A percentile compares a stretch with the other conserved stretches of the same genome.
These are phyloP conservation scores for Apiotrichum siamense DNA, from an alignment of 1,284 basidiomycete species.

Conservation along the genomic window DNA sequence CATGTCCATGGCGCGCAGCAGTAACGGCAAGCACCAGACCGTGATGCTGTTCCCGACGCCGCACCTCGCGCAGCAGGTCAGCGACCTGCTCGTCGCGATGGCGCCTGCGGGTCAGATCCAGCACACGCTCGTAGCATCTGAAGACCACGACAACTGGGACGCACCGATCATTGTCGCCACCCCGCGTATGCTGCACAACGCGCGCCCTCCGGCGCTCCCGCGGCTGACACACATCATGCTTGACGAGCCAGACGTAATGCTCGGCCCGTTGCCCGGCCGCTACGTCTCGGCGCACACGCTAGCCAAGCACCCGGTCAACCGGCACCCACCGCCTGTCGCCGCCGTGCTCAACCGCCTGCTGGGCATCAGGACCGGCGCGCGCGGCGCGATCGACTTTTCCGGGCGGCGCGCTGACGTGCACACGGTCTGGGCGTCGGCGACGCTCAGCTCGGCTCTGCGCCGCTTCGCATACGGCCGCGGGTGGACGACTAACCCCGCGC, in stretches of 20 bases:
- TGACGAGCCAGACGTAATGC: constrained; percentile 33
- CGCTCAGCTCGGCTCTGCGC: constrained; percentile 18
- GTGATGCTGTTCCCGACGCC: constrained; percentile 28
- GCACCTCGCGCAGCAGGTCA: constrained; percentile 29
- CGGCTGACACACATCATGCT: constrained; percentile 23
- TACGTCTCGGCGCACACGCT: constrained; percentile 4
- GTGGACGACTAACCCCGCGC: constrained; percentile 15
- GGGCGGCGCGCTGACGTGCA: constrained; percentile 13
- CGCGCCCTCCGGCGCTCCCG: background rate
- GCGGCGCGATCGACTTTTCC: constrained; percentile 14
- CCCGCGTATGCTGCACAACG: constrained; percentile 6
- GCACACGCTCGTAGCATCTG: background rate
- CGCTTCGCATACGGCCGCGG: constrained; percentile 25
- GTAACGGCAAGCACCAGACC: constrained; percentile 1
- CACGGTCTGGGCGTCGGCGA: constrained; percentile 30
- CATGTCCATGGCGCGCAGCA: constrained; percentile 16
- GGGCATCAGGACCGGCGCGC: constrained; percentile 5
- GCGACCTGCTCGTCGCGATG: constrained; percentile 2
- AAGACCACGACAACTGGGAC: background rate
- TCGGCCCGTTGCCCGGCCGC: constrained; percentile 23
- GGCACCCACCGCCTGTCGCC: constrained; percentile 25
- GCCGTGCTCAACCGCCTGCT: constrained; percentile 18
- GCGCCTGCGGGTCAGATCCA: background rate
- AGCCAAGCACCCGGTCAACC: constrained; percentile 17
- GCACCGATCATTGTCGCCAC: constrained; percentile 21